These are phyloP conservation scores for Aspergillus tamarii DNA, from an alignment of 2,329 filamentous ascomycete genomes.

Conservation along the genomic window DNA sequence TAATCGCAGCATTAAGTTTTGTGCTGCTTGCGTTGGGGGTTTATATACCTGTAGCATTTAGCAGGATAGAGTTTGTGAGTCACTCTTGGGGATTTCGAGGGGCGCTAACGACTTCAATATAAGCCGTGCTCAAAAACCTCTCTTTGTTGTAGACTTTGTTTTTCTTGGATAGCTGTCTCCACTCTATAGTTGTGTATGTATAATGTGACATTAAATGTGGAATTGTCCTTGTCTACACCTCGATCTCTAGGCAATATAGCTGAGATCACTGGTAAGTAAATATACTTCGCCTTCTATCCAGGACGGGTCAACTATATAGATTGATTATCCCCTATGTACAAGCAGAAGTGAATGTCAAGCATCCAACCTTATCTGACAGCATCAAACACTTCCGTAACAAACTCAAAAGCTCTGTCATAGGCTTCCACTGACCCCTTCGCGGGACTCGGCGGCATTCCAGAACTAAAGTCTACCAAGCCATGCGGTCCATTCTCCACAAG, in stretches of 20 bases:
- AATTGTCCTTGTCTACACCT: background rate
- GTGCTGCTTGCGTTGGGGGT: background rate
- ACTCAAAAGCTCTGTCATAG: conserved; percentile 22
- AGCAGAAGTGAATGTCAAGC: background rate
- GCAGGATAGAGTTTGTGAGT: background rate
- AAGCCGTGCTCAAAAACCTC: too few relatives aligned
- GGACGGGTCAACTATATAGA: background rate
- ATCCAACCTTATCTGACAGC: background rate
- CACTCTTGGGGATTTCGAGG: too few relatives aligned
- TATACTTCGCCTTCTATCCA: too few relatives aligned
- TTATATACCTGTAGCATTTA: background rate
- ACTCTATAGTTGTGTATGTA: background rate
- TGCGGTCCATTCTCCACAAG: conserved; percentile 22
- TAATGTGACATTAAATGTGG: too few relatives aligned
- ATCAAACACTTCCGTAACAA: conserved; percentile 19
- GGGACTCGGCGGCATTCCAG: conserved; percentile 4
- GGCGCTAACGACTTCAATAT: too few relatives aligned
- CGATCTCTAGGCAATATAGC: background rate
- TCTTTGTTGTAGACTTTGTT: too few relatives aligned
- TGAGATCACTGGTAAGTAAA: too few relatives aligned
- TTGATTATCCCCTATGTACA: background rate
- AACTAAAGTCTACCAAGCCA: conserved; percentile 18
- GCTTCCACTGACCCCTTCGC: conserved; percentile 14
- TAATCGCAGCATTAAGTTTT: accelerated
- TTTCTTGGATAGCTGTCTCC: too few relatives aligned